Base-by-base conservation (phyloP, 2,329 filamentous ascomycete genomes). In the Ophiostoma australiae region DNA sequence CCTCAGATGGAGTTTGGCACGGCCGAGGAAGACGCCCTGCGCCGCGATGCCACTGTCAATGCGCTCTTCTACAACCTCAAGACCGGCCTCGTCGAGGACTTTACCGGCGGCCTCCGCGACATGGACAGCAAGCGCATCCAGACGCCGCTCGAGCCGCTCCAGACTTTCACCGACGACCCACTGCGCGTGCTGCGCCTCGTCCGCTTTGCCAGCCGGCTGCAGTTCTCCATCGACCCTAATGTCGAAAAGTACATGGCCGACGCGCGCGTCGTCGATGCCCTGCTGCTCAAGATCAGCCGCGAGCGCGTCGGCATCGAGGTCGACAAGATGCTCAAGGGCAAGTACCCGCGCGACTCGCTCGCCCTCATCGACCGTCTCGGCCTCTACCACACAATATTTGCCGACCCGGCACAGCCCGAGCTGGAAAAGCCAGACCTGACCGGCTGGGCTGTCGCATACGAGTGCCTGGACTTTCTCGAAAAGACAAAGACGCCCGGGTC, bases 11-110 rank as follows among this genome's bases (percentile, higher is more conserved):
- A 97, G 78, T 97, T 97, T 79, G 95, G 94, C 5, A 97, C 93
- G 0, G 90, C 94, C 0, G 86, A 91, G 78, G 93, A 99, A 79
- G 94, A 99, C 80, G 94, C 94, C 1, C 78, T 93, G 75, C 89
- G 94, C 31, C 89, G 94, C 67, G 94, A 99, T 82, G 94, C 94
- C 31, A 97, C 93, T 0, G 89, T 98, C 73, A 99, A 99, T 78
- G 93, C 95, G 33, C 87, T 99, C 73, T 98, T 98, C 81, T 98
- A 95, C 83, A 98, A 98, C 76, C 82, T 99, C 55, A 89, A 94
- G 76, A 93, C 90, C 0, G 86, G 87, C 44, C 76, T 85, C 72
- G 86, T 98, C 48, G 94, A 98, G 79, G 95, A 99, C 78, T 91
- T 96, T 73, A 96, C 93, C 0, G 86, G 86, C 8, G 94, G 95